Conservation (phyloP, 2,329 filamentous ascomycete genomes). For the Myriosclerotinia curreyana region DNA sequence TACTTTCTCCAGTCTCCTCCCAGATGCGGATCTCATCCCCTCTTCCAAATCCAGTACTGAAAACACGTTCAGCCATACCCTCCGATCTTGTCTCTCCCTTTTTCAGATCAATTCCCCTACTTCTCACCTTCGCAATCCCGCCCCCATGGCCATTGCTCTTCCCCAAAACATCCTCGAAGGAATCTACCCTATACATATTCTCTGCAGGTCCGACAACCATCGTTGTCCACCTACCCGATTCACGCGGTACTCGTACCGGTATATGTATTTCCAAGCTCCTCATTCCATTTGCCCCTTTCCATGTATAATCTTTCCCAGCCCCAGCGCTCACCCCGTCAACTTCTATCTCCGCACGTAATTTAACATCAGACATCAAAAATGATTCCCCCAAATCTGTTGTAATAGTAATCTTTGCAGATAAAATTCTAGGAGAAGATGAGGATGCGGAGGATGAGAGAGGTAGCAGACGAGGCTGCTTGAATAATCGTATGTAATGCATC, state of each 20-base stretch:
- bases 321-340: conserved; percentile 18
- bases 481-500: conserved; percentile 63
- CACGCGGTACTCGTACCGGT: conserved; percentile 1
- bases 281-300: conserved; percentile 35
- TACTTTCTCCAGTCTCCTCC: conserved; percentile 71
- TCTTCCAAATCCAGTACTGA: conserved; percentile 17
- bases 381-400: conserved; percentile 62
- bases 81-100: neutral
- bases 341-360: conserved; percentile 27
- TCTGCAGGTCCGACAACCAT: conserved; percentile 31
- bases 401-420: conserved; percentile 56
- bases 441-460: conserved; percentile 34
- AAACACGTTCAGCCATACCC: conserved; percentile 32
- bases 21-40: conserved; percentile 46
- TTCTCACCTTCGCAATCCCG: conserved; percentile 32
- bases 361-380: conserved; percentile 37
- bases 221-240: conserved; percentile 11
- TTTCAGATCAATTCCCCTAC: conserved; percentile 27
- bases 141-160: neutral
- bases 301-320: conserved; percentile 25
- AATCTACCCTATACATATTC: conserved; percentile 15
- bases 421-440: conserved; percentile 5
- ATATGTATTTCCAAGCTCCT: conserved; percentile 31
- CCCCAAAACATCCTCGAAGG: conserved; percentile 23
- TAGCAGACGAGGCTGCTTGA: conserved; percentile 56